Conservation (phyloP, 257 asterid species). For the Solanum bulbocastanum region DNA sequence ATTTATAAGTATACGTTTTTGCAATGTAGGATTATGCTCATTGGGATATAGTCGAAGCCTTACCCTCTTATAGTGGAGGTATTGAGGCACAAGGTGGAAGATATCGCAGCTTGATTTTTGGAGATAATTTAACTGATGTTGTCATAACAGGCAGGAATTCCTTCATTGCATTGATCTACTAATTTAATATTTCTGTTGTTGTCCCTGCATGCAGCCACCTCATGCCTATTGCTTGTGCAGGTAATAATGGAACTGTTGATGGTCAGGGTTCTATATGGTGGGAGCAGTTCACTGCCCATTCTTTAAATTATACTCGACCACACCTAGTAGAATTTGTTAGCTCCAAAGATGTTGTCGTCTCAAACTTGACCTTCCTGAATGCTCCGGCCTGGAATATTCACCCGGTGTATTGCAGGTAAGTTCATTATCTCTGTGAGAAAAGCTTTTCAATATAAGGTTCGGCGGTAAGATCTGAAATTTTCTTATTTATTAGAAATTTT, state of each 20-base stretch:
- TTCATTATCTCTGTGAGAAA: background rate
- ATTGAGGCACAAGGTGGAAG: constrained; percentile 50
- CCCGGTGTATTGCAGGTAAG: constrained; percentile 68
- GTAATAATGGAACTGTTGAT: constrained; percentile 70
- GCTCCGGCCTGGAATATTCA: constrained; percentile 72
- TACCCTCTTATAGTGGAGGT: constrained; percentile 71
- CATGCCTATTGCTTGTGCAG: constrained; percentile 19
- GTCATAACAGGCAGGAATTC: constrained; percentile 48
- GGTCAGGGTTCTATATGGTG: constrained; percentile 87
- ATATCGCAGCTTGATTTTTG: constrained; percentile 60
- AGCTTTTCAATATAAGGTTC: background rate
- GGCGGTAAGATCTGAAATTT: background rate
- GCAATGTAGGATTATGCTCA: constrained; percentile 40
- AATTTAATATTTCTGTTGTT: background rate
- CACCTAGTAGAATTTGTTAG: constrained; percentile 54
- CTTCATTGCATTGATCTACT: background rate
- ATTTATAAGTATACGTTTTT: background rate
- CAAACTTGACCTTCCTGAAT: constrained; percentile 68
- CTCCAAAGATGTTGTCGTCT: constrained; percentile 45
- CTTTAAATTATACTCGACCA: constrained; percentile 67
- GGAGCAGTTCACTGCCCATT: constrained; percentile 33
- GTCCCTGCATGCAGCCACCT: background rate
- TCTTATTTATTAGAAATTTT: background rate
- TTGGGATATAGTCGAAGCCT: constrained; percentile 66
- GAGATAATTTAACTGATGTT: constrained; percentile 53